Evolutionary conservation across 2,329 filamentous ascomycete genomes (phyloP), one percentile per base, ranked within the genome.

Genomic region (Knufia fluminis): DNA sequence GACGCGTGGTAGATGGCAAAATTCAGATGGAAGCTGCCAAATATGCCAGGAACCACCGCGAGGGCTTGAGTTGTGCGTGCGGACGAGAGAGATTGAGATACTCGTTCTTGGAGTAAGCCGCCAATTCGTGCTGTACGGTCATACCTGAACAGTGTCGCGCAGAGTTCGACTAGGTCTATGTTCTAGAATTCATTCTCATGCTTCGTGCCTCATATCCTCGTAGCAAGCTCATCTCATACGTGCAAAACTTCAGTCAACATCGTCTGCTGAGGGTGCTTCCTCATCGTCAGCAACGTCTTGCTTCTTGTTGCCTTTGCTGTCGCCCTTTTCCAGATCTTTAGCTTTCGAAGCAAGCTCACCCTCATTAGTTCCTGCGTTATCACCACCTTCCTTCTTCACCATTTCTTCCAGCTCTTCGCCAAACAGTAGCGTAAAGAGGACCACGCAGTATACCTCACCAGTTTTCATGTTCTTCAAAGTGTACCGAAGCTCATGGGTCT

Each of bases 401-500:
- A 55, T 48, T 16, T 61, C 53, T 12, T 57, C 54, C 10, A 59
- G 46, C 39, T 61, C 57, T 3, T 59, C 57, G 10, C 62, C 52
- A 36, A 66, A 76, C 52, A 92, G 75, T 3, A 96, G 72, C 16
- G 82, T 84, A 64, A 97, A 91, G 3, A 88, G 68, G 14, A 97
- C 73, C 40, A 91, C 86, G 24, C 95, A 79, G 59, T 95, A 86
- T 14, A 86, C 76, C 28, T 86, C 77, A 42, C 78, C 78, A 0
- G 86, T 91, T 19, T 73, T 67, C 53, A 79, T 80, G 67, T 96
- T 86, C 63, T 90, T 91, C 62, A 97, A 76, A 51, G 94, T 87
- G 68, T 97, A 96, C 77, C 90, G 90, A 70, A 94, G 78, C 58
- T 82, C 76, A 70, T 94, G 86, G 72, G 86, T 84, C 74, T 85